These are phyloP conservation scores for Linaria vulgaris DNA, from an alignment of 257 asterid species.

Conservation along the genomic window DNA sequence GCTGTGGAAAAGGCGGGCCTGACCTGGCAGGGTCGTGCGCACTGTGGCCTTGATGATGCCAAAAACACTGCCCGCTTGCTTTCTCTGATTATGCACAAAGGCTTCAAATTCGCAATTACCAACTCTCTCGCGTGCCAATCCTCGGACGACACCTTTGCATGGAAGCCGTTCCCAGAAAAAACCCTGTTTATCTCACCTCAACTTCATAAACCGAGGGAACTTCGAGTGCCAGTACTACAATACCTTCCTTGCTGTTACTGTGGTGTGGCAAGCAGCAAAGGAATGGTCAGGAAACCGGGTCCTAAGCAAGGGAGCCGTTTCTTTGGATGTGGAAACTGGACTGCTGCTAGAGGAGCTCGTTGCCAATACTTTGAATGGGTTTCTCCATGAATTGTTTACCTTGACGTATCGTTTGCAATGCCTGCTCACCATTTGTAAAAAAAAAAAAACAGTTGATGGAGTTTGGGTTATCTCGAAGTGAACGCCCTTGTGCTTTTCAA, in stretches of 20 bases:
- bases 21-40: conserved; percentile 90
- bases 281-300: conserved; percentile 69
- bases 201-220: conserved; percentile 45
- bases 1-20: conserved; percentile 88
- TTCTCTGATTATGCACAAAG: conserved; percentile 58
- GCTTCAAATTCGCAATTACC: conserved; percentile 71
- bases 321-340: conserved; percentile 90
- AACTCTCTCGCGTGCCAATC: conserved; percentile 53
- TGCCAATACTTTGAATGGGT: conserved; percentile 84
- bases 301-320: conserved; percentile 77
- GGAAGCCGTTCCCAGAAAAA: conserved; percentile 50
- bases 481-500: conserved; percentile 30
- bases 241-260: conserved; percentile 59
- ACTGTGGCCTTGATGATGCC: conserved; percentile 93
- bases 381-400: conserved; percentile 32
- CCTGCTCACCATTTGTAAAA: conserved; percentile 26
- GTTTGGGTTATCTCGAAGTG: conserved; percentile 17
- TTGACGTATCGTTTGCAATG: conserved; percentile 15
- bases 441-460: conserved; percentile 22
- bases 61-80: conserved; percentile 84
- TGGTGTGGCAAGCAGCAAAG: conserved; percentile 75
- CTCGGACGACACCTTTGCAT: conserved; percentile 40
- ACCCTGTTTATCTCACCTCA: conserved; percentile 37
- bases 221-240: conserved; percentile 38
- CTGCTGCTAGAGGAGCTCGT: conserved; percentile 77